These are phyloP conservation scores for Salix koriyanagi DNA, from an alignment of 345 rosid species.

Conservation along the genomic window DNA sequence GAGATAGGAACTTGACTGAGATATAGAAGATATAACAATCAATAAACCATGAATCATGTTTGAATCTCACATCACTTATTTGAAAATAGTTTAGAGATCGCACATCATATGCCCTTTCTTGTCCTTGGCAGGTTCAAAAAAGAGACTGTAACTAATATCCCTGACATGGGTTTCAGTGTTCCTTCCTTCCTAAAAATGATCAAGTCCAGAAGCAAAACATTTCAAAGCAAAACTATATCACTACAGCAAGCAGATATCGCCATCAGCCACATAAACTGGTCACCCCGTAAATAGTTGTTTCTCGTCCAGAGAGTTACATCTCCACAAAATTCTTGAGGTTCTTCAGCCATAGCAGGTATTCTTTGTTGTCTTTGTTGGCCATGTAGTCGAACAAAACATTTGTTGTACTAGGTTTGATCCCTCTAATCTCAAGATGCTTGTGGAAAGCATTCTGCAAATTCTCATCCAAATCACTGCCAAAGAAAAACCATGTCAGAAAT, in stretches of 20 bases:
- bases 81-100: neutral
- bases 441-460: slow-evolving; percentile 59
- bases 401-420: slow-evolving; percentile 45
- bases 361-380: slow-evolving; percentile 53
- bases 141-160: neutral
- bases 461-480: slow-evolving; percentile 62
- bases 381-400: slow-evolving; percentile 44
- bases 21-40: too few species aligned
- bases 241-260: neutral
- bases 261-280: neutral
- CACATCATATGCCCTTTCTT: neutral
- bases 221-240: neutral
- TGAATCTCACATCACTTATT: neutral
- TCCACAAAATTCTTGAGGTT: slow-evolving; percentile 49
- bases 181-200: neutral
- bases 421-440: slow-evolving; percentile 61
- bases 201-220: neutral
- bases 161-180: neutral
- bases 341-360: slow-evolving; percentile 55
- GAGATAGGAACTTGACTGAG: neutral
- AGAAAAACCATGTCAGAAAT: neutral
- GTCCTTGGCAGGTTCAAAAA: neutral
- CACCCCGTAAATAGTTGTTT: neutral
- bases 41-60: neutral
- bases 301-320: slow-evolving; percentile 15